Percentiles rank a stretch among this genome's conserved stretches.
phyloP scores from a whole-genome alignment of 306 rosid genomes.

The Urtica urens region DNA sequence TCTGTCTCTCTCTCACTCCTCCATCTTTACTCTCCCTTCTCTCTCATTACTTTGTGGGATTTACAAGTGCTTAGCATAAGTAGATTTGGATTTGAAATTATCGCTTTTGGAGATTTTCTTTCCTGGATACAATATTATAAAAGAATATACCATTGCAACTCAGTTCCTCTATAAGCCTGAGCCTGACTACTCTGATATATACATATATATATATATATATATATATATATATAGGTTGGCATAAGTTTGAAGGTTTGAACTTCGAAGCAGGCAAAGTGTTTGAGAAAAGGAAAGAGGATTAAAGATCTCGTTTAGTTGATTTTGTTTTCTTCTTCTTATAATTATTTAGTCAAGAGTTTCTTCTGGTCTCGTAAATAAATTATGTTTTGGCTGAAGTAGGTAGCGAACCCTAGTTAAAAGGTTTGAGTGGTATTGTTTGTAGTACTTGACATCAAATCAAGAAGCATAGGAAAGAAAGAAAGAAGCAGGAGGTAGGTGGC shows the following conservation, averaged over 20 bases:
- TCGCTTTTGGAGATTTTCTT: slow-evolving; percentile 14
- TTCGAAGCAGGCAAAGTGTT: slow-evolving; percentile 6
- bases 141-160: not conserved
- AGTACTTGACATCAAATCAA: slow-evolving; percentile 16
- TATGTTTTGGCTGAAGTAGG: slow-evolving; percentile 15
- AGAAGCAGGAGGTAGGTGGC: slow-evolving; percentile 18
- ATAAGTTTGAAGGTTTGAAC: slow-evolving; percentile 20
- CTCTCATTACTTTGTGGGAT: slow-evolving; percentile 20
- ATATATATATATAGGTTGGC: too few species aligned
- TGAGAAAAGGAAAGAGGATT: not conserved
- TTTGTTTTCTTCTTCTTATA: not conserved
- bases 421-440: slow-evolving; percentile 1
- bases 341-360: not conserved
- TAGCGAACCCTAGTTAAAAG: slow-evolving; percentile 12
- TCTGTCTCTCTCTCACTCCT: slow-evolving; percentile 11
- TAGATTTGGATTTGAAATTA: slow-evolving; percentile 35
- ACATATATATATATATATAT: too few species aligned
- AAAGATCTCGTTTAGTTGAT: not conserved
- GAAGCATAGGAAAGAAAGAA: not conserved
- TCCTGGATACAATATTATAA: slow-evolving; percentile 1
- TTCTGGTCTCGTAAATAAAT: not conserved
- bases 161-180: too few species aligned
- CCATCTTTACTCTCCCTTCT: slow-evolving; percentile 8
- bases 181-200: too few species aligned
- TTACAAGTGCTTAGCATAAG: slow-evolving; percentile 30